These are phyloP conservation scores for Talaromyces sp. DNA, from an alignment of 2,329 filamentous ascomycete genomes.

Conservation along the genomic window DNA sequence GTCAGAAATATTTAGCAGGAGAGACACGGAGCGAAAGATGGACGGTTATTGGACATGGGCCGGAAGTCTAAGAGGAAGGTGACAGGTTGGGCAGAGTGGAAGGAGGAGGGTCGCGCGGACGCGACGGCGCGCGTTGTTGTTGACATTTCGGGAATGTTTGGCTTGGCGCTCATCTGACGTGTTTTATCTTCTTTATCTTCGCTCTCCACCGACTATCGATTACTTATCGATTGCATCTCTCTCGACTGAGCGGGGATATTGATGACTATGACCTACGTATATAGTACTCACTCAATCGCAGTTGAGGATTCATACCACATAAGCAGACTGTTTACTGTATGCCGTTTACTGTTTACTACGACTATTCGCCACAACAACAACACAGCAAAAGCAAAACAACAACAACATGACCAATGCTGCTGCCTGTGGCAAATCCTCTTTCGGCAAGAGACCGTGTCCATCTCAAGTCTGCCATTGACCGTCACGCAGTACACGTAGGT, in stretches of 20 bases:
- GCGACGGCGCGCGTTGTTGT: conserved; percentile 16
- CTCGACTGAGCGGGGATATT: not conserved
- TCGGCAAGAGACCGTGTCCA: not conserved
- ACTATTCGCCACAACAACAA: not conserved
- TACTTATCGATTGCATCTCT: conserved; percentile 6
- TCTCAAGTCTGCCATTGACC: not conserved
- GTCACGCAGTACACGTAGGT: too few relatives aligned
- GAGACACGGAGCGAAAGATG: conserved; percentile 4
- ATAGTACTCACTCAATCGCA: not conserved
- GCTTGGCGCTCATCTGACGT: conserved; percentile 10
- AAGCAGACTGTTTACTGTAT: not conserved
- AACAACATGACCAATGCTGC: not conserved
- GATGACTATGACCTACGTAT: not conserved
- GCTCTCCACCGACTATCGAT: conserved; percentile 6
- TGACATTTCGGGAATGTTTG: conserved; percentile 14
- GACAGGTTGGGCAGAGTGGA: conserved; percentile 1
- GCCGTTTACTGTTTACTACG: not conserved
- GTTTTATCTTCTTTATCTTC: conserved; percentile 11
- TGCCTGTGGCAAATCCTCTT: conserved; percentile 5
- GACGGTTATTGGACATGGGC: not conserved
- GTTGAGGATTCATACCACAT: not conserved
- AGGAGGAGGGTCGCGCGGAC: conserved; percentile 6
- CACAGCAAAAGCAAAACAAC: not conserved
- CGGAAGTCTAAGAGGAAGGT: conserved; percentile 6
- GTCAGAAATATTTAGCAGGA: conserved; percentile 1